Conservation (phyloP, 768 basidiomycete genomes). For the Leucosporidium yakuticum region DNA sequence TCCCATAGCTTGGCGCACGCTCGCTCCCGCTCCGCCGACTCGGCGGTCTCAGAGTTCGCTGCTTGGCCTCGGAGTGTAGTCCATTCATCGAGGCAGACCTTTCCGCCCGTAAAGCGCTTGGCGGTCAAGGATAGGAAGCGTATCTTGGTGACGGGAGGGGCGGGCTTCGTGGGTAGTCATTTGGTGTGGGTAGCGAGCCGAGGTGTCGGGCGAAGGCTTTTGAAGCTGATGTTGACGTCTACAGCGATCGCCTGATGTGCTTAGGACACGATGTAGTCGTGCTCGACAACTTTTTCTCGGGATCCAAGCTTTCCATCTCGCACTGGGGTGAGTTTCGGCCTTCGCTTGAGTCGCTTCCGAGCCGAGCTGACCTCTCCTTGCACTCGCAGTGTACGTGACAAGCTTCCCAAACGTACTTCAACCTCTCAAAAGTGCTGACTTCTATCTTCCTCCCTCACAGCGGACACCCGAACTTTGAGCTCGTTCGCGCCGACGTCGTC, state of each 20-base stretch:
- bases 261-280: conserved; percentile 77
- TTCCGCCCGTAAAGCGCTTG: conserved; percentile 86
- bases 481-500: conserved; percentile 94
- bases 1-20: conserved; percentile 76
- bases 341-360: background rate
- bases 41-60: conserved; percentile 1
- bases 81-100: conserved; percentile 86
- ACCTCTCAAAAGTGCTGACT: too few relatives aligned
- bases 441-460: conserved; percentile 42
- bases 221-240: too few relatives aligned
- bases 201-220: too few relatives aligned
- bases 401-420: too few relatives aligned
- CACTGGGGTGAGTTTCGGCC: conserved; percentile 59
- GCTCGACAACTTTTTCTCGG: conserved; percentile 98
- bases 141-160: conserved; percentile 90
- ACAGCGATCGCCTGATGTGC: conserved; percentile 80
- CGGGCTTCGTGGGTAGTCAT: conserved; percentile 98
- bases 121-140: conserved; percentile 72
- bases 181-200: conserved; percentile 50
- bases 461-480: conserved; percentile 97
- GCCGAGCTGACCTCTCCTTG: background rate
- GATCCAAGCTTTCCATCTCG: conserved; percentile 90
- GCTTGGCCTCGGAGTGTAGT: conserved; percentile 47
- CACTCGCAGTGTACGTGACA: too few relatives aligned
- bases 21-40: conserved; percentile 60